Evolutionary conservation across 148 eudicot genomes (phyloP), one percentile per base, ranked within the genome.

Genomic region (Cornus controversa): DNA sequence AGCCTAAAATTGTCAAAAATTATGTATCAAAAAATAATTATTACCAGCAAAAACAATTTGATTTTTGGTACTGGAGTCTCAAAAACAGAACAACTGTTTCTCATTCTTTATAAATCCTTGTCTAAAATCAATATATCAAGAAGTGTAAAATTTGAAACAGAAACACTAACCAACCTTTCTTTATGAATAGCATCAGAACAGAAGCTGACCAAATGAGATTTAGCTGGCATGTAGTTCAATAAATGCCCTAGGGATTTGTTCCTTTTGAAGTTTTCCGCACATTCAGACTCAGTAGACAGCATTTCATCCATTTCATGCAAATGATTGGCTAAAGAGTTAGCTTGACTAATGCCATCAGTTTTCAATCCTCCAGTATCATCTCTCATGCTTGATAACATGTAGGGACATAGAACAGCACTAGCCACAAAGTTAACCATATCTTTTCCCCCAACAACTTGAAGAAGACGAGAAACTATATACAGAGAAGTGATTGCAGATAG

Each of bases 361-460:
- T 75, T 34, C 50, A 76, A 82, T 62, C 29, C 77, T 76, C 76
- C 67, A 73, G 60, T 66, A 66, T 36, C 75, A 82, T 66, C 69
- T 70, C 58, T 75, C 42, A 22, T 66, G 77, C 69, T 69, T 64
- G 75, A 66, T 62, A 78, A 83, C 76, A 79, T 68, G 66, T 83
- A 83, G 70, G 87, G 78, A 72, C 74, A 86, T 42, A 88, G 80
- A 67, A 82, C 66, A 45, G 87, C 86, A 82, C 85, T 82, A 69
- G 91, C 91, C 81, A 88, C 86, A 29, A 83, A 70, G 57, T 88
- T 85, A 64, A 77, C 70, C 75, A 86, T 69, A 74, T 86, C 83
- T 80, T 82, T 80, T 70, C 79, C 78, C 13, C 82, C 87, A 80
- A 84, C 75, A 71, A 88, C 85, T 84, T 88, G 89, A 81, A 88